Evolutionary conservation across 129 eudicot species (phyloP), one percentile per base, ranked within the genome.

Genomic region (Logfia minima): DNA sequence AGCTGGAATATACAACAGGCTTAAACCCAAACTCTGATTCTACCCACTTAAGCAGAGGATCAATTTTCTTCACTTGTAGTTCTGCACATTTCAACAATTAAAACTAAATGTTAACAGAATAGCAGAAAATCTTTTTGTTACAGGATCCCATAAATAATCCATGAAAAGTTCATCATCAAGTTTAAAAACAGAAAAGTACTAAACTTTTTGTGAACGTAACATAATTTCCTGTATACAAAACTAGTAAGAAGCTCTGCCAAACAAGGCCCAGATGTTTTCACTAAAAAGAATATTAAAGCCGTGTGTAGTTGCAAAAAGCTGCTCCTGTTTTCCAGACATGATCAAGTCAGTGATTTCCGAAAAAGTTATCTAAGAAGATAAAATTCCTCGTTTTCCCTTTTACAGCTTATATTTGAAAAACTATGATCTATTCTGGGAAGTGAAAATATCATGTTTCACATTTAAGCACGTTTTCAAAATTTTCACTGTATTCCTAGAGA

Each of bases 21-120:
- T 89, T 95, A 83, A 75, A 82, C 48, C 99, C 96, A 76, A 95
- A 95, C 80, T 95, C 99, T 43, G 95, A 88, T 77, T 95, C 90
- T 70, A 95, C 84, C 97, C 99, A 92, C 18, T 84, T 76, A 39
- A 95, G 92, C 24, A 95, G 69, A 29, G 94, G 99, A 72, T 87
- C 90, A 41, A 91, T 80, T 80, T 92, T 95, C 90, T 91, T 89
- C 81, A 83, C 92, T 86, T 95, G 99, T 52, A 74, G 76, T 28
- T 88, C 95, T 95, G 87, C 75, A 63, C 2, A 43, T 48, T 71
- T 58, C 22, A 67, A 28, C 17, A 66, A 24, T 34, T 70, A 31
- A 8, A 70, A 69, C 69, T 3, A 68, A 39, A n/a, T 59, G 13
- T 59, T n/a, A 53, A n/a, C 51, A 32, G 70, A 34, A 65, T 16